Evolutionary conservation across 192 early-diverging fungal genomes (phyloP), one percentile per base, ranked within the genome.

Genomic region (Coemansia sp.): DNA sequence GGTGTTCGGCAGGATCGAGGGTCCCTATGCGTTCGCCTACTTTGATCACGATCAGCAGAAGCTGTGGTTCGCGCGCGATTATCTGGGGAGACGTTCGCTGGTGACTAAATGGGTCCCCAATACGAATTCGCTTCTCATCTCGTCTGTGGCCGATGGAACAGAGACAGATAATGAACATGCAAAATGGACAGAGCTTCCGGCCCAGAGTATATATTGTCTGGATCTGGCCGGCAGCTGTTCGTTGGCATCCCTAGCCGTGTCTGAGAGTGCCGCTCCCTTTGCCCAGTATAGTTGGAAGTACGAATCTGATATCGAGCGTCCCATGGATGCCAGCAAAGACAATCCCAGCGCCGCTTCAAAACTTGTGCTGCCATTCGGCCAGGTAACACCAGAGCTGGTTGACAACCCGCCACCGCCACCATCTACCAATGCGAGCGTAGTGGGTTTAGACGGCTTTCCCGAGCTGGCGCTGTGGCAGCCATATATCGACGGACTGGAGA

Each of bases 21-120:
- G 94, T 0, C 92, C 92, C 1, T 98, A 89, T 81, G 89, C 94
- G 0, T 87, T 96, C 78, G 85, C 93, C 1, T 92, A 88, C 39
- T 91, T 81, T 11, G 73, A 81, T 45, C 40, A 47, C 7, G 19
- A 42, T n/a, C 63, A 69, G 4, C 18, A 44, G 9, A 64, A 56
- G 8, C 61, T 98, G 43, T 96, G 89, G 85, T 96, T 96, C 84
- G 89, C 90, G 1, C 79, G 96, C 13, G 96, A 98, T 69, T 90
- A 87, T 37, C 72, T 98, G 5, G 96, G 96, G 12, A 88, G 96
- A 26, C 77, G 96, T 26, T 95, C 93, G 3, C 79, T 53, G 50
- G 40, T 68, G 47, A 57, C 8, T 42, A 66, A 39, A 56, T 16
- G n/a, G 16, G 21, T 44, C 15, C 0, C 32, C 32, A 65, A 15